These are phyloP conservation scores for Cladosporium austrohemisphaericum DNA, from an alignment of 2,329 filamentous ascomycete species.

Conservation along the genomic window DNA sequence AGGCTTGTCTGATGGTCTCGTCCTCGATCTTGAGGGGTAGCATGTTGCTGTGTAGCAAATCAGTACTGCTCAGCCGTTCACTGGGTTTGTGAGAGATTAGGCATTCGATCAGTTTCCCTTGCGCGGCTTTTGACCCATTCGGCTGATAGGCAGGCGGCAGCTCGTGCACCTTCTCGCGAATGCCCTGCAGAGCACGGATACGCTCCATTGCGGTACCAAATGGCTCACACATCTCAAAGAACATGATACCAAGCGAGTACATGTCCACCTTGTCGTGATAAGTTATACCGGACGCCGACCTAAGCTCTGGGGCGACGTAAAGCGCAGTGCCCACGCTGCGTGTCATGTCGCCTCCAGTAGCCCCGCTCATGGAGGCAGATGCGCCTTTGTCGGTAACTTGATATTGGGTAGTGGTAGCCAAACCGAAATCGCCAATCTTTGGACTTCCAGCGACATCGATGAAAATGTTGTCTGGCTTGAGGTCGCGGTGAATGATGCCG, in stretches of 20 bases:
- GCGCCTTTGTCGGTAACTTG: constrained; percentile 54
- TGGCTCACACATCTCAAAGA: constrained; percentile 89
- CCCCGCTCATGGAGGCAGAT: constrained; percentile 25
- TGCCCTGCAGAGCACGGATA: constrained; percentile 60
- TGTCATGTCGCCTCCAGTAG: constrained; percentile 59
- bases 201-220: constrained; percentile 62
- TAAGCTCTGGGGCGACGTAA: constrained; percentile 90
- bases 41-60: constrained; percentile 79
- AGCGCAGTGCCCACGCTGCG: constrained; percentile 72
- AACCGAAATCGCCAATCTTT: constrained; percentile 93
- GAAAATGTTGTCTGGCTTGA: constrained; percentile 97
- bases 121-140: constrained; percentile 61
- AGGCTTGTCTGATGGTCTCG: constrained; percentile 78
- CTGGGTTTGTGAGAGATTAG: constrained; percentile 79
- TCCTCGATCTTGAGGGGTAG: constrained; percentile 90
- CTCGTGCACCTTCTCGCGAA: constrained; percentile 64
- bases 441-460: constrained; percentile 87
- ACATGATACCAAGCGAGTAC: constrained; percentile 95
- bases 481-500: constrained; percentile 89
- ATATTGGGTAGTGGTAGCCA: constrained; percentile 84
- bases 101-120: constrained; percentile 73
- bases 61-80: constrained; percentile 74
- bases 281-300: constrained; percentile 66
- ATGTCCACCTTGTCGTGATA: constrained; percentile 98
- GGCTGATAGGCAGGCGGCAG: constrained; percentile 72